These are phyloP conservation scores for Teratosphaeria gauchensis DNA, from an alignment of 2,329 filamentous ascomycete species.

Conservation along the genomic window DNA sequence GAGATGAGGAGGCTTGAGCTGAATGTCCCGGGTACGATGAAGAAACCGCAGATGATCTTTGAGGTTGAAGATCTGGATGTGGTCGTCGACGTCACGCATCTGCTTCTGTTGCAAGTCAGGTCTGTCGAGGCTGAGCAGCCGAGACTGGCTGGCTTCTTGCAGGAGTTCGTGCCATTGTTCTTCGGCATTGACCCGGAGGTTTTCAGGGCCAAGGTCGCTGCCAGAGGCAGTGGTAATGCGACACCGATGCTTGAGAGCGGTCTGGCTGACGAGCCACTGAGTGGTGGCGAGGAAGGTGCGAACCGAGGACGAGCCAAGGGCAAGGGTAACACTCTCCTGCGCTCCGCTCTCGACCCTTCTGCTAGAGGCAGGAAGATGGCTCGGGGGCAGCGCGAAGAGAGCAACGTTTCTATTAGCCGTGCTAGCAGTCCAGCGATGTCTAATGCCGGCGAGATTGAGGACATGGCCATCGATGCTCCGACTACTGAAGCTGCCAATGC, in stretches of 20 bases:
- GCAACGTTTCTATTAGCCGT: conserved; percentile 67
- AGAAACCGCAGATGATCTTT: conserved; percentile 58
- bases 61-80: conserved; percentile 52
- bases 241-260: conserved; percentile 45
- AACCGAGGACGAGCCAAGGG: conserved; percentile 54
- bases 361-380: conserved; percentile 60
- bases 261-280: conserved; percentile 38
- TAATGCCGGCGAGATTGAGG: conserved; percentile 64
- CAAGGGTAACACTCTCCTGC: conserved; percentile 66
- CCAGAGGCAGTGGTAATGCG: conserved; percentile 28
- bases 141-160: conserved; percentile 37
- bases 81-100: conserved; percentile 39
- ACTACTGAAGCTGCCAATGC: conserved; percentile 41
- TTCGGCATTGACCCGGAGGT: conserved; percentile 41
- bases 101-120: conserved; percentile 36
- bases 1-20: conserved; percentile 62
- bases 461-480: conserved; percentile 44
- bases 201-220: conserved; percentile 58
- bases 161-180: conserved; percentile 42
- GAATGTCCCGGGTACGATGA: conserved; percentile 18
- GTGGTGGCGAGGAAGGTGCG: conserved; percentile 61
- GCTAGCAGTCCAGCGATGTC: conserved; percentile 82
- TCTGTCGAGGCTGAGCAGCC: conserved; percentile 37
- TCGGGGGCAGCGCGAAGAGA: conserved; percentile 68
- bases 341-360: conserved; percentile 69